Percentiles rank a stretch among this genome's conserved stretches.
Evolutionary conservation across 2,329 filamentous ascomycete genomes (phyloP).

Genomic region (Ilyonectria destructans): DNA sequence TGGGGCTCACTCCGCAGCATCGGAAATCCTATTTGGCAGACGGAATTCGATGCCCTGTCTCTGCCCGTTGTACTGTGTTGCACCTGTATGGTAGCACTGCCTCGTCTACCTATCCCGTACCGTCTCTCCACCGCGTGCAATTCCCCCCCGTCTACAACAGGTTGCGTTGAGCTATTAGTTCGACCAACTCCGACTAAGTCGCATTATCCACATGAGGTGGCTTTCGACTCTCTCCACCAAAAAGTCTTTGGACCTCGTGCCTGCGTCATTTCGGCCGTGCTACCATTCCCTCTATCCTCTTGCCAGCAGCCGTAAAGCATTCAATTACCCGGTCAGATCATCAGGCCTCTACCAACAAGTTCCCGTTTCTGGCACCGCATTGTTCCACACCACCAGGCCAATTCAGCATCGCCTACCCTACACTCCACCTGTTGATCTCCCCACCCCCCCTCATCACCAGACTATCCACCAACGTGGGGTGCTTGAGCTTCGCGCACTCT

Average conservation of each 20-base stretch:
- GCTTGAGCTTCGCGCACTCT: constrained; percentile 10
- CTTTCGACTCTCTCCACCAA: constrained; percentile 35
- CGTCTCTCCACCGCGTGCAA: constrained; percentile 21
- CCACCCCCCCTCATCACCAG: constrained; percentile 30
- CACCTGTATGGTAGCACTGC: not conserved
- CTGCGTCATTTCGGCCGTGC: constrained; percentile 24
- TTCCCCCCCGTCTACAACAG: constrained; percentile 8
- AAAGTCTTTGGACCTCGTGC: constrained; percentile 14
- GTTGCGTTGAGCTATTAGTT: constrained; percentile 1
- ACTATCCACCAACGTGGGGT: constrained; percentile 24
- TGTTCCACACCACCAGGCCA: constrained; percentile 5
- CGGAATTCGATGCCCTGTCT: not conserved
- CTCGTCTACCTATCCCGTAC: constrained; percentile 1
- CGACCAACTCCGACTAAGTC: not conserved
- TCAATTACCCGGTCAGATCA: constrained; percentile 18
- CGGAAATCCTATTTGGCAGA: not conserved
- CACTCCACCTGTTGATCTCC: constrained; percentile 14
- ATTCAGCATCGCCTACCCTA: constrained; percentile 26
- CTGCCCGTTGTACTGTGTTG: not conserved
- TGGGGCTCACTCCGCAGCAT: not conserved
- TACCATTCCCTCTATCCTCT: not conserved
- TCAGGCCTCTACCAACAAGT: constrained; percentile 2
- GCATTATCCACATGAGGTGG: constrained; percentile 1
- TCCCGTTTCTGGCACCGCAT: constrained; percentile 8
- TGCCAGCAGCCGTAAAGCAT: not conserved